A percentile compares a stretch with the other conserved stretches of the same genome.
These are phyloP conservation scores for Thinopyrum elongatum DNA, from an alignment of 176 grass and related monocot species.

Conservation along the genomic window DNA sequence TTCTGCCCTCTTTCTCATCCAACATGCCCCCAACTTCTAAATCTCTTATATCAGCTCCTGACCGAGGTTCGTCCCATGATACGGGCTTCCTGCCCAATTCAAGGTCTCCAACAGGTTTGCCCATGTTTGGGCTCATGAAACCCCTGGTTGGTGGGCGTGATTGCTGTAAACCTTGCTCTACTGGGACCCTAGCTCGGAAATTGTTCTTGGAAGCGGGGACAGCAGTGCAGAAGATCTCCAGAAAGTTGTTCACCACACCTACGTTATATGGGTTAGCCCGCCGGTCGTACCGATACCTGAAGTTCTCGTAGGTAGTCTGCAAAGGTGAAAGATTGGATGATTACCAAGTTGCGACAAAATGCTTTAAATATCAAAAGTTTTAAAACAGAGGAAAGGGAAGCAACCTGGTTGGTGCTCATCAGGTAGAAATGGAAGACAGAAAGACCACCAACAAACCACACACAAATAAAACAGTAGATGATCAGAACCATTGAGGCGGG, in stretches of 20 bases:
- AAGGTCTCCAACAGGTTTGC: constrained; percentile 70
- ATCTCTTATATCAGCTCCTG: constrained; percentile 70
- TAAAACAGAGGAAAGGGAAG: neutral
- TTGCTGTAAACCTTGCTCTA: constrained; percentile 60
- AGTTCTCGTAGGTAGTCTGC: constrained; percentile 95
- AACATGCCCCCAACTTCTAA: constrained; percentile 61
- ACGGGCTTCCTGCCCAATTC: constrained; percentile 82
- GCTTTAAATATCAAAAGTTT: constrained; percentile 5
- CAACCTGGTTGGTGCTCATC: constrained; percentile 90
- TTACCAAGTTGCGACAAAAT: constrained; percentile 3
- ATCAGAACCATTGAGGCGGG: constrained; percentile 82
- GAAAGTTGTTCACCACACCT: constrained; percentile 70
- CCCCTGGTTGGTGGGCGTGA: constrained; percentile 40
- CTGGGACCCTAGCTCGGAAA: constrained; percentile 66
- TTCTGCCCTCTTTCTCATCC: constrained; percentile 71
- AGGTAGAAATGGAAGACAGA: constrained; percentile 96
- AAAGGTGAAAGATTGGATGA: constrained; percentile 4
- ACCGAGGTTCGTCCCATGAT: constrained; percentile 82
- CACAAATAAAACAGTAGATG: constrained; percentile 85
- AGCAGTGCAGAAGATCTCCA: constrained; percentile 71
- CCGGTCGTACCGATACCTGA: constrained; percentile 82
- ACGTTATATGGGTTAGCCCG: constrained; percentile 78
- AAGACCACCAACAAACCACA: constrained; percentile 92
- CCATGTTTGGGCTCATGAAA: constrained; percentile 98
- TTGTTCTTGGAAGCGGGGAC: constrained; percentile 93